Base-by-base conservation (phyloP, 1,284 basidiomycete genomes). In the Neolentinus lepideus region DNA sequence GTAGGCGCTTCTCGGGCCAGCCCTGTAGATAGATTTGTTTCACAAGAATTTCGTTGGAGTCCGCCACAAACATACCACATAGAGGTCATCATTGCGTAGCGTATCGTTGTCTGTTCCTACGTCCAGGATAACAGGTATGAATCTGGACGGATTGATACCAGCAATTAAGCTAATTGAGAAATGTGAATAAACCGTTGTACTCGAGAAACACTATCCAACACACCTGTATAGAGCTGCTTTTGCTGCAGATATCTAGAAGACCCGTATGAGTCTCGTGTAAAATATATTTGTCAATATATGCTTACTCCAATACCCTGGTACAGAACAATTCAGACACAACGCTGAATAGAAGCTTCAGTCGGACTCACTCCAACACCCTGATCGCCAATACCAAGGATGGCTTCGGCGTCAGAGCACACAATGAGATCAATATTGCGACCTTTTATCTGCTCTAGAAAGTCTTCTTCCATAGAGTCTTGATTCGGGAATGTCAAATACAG, bases 181-280 rank as follows among this genome's bases (percentile, higher is more conserved):
- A 33, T 45, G 2, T 48, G 16, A 52, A 51, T 56, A 22, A 51
- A 27, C 10, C 8, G 14, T 31, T 35, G 4, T 8, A 14, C 3
- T 33, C 12, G 3, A 52, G 51, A 31, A 21, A 26, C 19, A 50
- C 6, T 14, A n/a, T 10, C 10, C n/a, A 9, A 68, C 80, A 43
- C 58, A 85, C 83, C 88, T 88, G 67, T 94, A 94, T 22, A 95
- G 84, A 3, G 81, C 87, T 1, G 89, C 79, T 74, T 96, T 96
- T n/a, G 92, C 92, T 2, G 88, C 83, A 0, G 89, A 87, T 62
- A 96, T 95, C 80, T 90, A 66, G 38, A 22, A 47, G 8, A 16
- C 46, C n/a, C 51, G 26, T 36, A 47, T 6, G 11, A 45, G 47
- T 52, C 27, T 1, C 19, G 36, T 38, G 53, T 25, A 60, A 48